These are phyloP conservation scores for Termitomyces sp. DNA, from an alignment of 768 basidiomycete species.

Conservation along the genomic window DNA sequence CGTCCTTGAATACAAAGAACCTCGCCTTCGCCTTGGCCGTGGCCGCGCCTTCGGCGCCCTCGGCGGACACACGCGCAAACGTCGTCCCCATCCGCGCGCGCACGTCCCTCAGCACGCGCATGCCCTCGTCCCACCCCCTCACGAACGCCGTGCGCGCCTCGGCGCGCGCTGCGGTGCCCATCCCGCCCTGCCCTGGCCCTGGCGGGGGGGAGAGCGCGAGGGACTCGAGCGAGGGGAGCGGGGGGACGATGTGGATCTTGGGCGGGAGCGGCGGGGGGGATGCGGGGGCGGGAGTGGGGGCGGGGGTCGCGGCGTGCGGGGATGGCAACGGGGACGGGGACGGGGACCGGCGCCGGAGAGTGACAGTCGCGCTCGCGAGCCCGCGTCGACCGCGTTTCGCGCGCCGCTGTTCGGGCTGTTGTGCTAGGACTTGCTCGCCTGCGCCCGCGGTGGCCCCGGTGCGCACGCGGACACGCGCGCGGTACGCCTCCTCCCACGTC, in stretches of 20 bases:
- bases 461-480: neutral
- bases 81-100: constrained; percentile 41
- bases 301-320: too few relatives aligned
- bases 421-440: too few relatives aligned
- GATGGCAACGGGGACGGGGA: neutral
- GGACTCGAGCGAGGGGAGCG: constrained; percentile 41
- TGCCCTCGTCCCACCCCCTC: constrained; percentile 58
- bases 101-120: constrained; percentile 45
- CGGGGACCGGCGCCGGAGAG: constrained; percentile 28
- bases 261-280: too few relatives aligned
- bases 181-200: constrained; percentile 28
- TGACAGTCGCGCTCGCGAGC: constrained; percentile 62
- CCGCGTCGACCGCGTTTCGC: constrained; percentile 49
- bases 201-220: constrained; percentile 30
- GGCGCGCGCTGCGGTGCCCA: neutral
- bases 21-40: neutral
- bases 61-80: constrained; percentile 11
- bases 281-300: constrained; percentile 9
- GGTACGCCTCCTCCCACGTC: constrained; percentile 34
- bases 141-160: constrained; percentile 46
- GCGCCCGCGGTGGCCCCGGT: too few relatives aligned
- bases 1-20: constrained; percentile 10
- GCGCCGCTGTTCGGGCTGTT: constrained; percentile 6
- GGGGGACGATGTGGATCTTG: constrained; percentile 57
- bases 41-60: too few relatives aligned